Base-by-base conservation (phyloP, 768 basidiomycete species). In the Mycena capillaripes region DNA sequence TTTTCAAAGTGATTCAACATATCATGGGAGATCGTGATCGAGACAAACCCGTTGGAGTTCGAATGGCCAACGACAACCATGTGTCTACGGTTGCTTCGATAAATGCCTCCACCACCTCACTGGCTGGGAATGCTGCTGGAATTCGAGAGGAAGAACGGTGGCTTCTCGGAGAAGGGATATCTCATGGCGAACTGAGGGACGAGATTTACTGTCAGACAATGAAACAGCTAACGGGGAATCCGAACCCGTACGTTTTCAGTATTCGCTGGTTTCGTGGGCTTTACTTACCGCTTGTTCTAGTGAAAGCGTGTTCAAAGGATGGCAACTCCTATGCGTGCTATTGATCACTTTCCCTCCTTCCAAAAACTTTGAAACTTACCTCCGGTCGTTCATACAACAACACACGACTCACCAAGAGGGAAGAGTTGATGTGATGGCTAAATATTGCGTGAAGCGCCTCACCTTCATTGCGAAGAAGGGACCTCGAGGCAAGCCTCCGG, bases 341-440 rank as follows among this genome's bases (percentile, higher is more conserved):
- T 86, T 97, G n/a, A 90, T 95, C 65, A 94, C 95, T 3, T 98
- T 98, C 80, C 95, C 95, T 6, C 97, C 97, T 1, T 97, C 95
- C 12, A 96, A 96, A 83, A 93, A 96, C 79, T 97, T 97, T 76
- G 96, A 97, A 79, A 87, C 91, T 0, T 95, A 95, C 80, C 87
- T 97, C 12, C 89, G 88, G 32, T 86, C 88, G n/a, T 97, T 96
- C 82, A 90, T 97, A 52, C 88, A 91, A 71, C 89, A 90, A 57
- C 90, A 92, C 64, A 91, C 89, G 9, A 82, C 84, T 2, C 87
- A 92, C 27, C 88, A 89, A 23, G 92, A 94, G 79, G 93, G 94
- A 23, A 87, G 95, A 21, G 88, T 97, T 27, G 95, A 95, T 72
- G 87, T 96, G 36, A 97, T 98, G 90, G 95, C 97, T 25, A 94